phyloP scores from a whole-genome alignment of 2,329 filamentous ascomycete genomes.

The Aspergillus sp. region DNA sequence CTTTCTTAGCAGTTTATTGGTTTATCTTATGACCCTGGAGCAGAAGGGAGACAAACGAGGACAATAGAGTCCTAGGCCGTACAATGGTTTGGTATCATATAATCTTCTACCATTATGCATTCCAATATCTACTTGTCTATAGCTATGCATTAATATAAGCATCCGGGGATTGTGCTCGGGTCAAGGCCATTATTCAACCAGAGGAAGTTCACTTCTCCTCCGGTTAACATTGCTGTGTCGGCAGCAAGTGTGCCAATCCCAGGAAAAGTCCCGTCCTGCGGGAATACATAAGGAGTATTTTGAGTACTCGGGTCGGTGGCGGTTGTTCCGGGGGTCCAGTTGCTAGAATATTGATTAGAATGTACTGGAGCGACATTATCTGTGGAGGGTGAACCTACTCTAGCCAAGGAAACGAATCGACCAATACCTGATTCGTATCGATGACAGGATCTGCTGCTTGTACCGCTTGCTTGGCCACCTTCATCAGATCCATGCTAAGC shows the following conservation, averaged over 20 bases:
- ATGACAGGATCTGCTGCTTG: conserved; percentile 10
- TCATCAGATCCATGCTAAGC: conserved; percentile 18
- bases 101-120: not conserved
- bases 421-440: conserved; percentile 10
- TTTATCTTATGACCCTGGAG: not conserved
- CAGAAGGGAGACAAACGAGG: not conserved
- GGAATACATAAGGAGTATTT: not conserved
- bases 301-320: not conserved
- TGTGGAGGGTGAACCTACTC: conserved; percentile 4
- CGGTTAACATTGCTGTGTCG: conserved; percentile 6
- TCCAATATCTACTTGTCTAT: not conserved
- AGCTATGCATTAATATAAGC: conserved; percentile 6
- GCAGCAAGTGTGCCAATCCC: conserved; percentile 5
- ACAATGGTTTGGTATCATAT: not conserved
- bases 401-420: conserved; percentile 16
- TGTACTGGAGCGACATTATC: not conserved
- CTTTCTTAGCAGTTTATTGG: not conserved
- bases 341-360: not conserved
- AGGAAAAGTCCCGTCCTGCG: conserved; percentile 3
- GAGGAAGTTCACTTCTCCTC: conserved; percentile 8
- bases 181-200: conserved; percentile 12
- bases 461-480: conserved; percentile 14
- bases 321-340: not conserved
- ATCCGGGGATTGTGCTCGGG: conserved; percentile 11
- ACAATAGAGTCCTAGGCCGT: not conserved